Evolutionary conservation across 202 grass and related monocot genomes (phyloP).

Genomic region (Digitaria exilis): DNA sequence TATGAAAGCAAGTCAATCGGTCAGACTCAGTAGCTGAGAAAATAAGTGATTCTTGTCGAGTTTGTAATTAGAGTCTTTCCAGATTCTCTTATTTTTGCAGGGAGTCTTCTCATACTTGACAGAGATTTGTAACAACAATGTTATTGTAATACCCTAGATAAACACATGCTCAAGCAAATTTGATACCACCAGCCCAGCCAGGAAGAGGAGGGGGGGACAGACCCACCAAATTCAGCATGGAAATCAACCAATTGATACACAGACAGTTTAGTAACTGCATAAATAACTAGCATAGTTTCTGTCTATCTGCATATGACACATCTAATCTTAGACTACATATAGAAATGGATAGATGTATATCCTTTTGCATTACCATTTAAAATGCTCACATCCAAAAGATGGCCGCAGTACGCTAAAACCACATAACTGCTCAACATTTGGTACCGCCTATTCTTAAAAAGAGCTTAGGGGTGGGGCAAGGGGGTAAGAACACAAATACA

Average conservation of each 20-base stretch:
- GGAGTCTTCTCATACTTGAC: too few relatives aligned
- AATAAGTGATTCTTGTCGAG: background rate
- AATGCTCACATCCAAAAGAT: conserved; percentile 11
- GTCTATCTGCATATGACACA: background rate
- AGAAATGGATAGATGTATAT: background rate
- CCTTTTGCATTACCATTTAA: background rate
- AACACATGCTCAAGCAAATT: background rate
- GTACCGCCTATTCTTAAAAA: background rate
- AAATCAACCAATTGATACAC: background rate
- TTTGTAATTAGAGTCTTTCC: background rate
- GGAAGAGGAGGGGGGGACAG: too few relatives aligned
- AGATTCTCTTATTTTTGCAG: background rate
- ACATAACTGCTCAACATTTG: background rate
- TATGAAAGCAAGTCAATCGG: background rate
- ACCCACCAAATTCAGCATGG: background rate
- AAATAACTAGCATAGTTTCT: background rate
- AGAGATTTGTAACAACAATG: background rate
- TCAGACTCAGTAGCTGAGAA: background rate
- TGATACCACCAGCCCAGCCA: background rate
- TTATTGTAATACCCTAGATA: background rate
- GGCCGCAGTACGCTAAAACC: background rate
- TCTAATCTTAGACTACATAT: too few relatives aligned
- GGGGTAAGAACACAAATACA: background rate
- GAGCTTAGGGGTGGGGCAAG: too few relatives aligned
- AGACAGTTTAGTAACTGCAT: background rate